Conservation (phyloP, 202 grass and related monocot species). For the Saccharum hybrid region DNA sequence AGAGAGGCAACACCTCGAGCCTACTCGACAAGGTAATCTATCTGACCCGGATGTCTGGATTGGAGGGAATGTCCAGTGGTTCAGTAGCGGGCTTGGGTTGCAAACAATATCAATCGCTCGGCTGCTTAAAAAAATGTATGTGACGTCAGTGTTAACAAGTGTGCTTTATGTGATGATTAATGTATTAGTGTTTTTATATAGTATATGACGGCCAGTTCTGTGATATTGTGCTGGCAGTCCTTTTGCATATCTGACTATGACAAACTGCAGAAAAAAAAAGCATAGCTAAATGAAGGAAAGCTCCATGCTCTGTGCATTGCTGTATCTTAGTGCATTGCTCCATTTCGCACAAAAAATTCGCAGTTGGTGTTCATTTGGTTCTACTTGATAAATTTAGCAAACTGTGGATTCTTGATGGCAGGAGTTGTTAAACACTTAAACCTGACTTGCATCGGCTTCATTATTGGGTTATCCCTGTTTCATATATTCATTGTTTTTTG, state of each 20-base stretch:
- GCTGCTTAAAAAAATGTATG: not conserved
- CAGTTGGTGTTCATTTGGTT: not conserved
- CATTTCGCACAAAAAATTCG: not conserved
- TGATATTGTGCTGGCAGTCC: not conserved
- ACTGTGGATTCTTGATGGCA: not conserved
- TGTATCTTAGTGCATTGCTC: not conserved
- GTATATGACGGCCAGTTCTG: not conserved
- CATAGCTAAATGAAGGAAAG: not conserved
- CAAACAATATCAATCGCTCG: not conserved
- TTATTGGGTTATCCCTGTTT: slow-evolving; percentile 15
- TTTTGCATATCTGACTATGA: not conserved
- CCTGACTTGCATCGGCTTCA: not conserved
- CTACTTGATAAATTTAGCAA: not conserved
- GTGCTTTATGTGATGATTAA: not conserved
- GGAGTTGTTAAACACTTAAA: not conserved
- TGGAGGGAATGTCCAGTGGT: not conserved
- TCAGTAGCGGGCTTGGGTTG: not conserved
- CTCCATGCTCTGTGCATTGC: not conserved
- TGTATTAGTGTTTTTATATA: not conserved
- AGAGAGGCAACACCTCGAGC: slow-evolving; percentile 43
- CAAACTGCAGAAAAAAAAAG: not conserved
- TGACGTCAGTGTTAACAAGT: not conserved
- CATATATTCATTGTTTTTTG: not conserved
- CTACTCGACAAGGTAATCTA: slow-evolving; percentile 70
- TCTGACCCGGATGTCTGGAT: not conserved